Percentiles rank a stretch among this genome's conserved stretches.
phyloP scores from a whole-genome alignment of 371 early-diverging fungal species.

The Actinomucor elegans region DNA sequence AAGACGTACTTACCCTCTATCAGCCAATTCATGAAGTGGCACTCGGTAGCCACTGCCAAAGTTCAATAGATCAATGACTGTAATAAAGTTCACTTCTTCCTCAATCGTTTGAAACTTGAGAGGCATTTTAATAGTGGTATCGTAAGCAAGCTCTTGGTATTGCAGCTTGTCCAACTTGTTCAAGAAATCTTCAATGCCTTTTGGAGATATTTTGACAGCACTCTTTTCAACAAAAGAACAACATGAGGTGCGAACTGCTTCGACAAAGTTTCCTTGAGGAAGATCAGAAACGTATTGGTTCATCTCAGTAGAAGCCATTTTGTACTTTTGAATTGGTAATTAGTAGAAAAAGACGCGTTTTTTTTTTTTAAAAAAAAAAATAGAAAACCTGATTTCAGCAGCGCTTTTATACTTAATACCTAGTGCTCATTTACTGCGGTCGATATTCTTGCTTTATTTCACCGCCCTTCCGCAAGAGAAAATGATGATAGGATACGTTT shows the following conservation, averaged over 20 bases:
- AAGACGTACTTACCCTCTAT: constrained; percentile 52
- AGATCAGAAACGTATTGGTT: constrained; percentile 6
- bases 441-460: too few species aligned
- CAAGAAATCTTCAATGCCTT: constrained; percentile 30
- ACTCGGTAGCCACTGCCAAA: constrained; percentile 72
- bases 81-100: constrained; percentile 76
- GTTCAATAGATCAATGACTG: constrained; percentile 68
- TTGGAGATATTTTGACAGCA: constrained; percentile 30
- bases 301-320: too few species aligned
- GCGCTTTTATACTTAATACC: background rate
- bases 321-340: too few species aligned
- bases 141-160: constrained; percentile 43
- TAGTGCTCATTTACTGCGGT: too few species aligned
- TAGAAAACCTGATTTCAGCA: background rate
- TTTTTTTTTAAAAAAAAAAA: background rate
- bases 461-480: too few species aligned
- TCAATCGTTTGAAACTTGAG: constrained; percentile 68
- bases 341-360: background rate
- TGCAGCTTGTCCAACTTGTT: constrained; percentile 26
- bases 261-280: constrained; percentile 27
- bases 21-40: constrained; percentile 62
- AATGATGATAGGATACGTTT: too few species aligned
- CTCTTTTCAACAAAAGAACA: constrained; percentile 23
- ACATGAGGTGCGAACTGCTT: constrained; percentile 42
- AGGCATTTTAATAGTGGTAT: constrained; percentile 66